Base-by-base conservation (phyloP, 352 stramenopile genomes). In the Phytophthora boehmeriae region DNA sequence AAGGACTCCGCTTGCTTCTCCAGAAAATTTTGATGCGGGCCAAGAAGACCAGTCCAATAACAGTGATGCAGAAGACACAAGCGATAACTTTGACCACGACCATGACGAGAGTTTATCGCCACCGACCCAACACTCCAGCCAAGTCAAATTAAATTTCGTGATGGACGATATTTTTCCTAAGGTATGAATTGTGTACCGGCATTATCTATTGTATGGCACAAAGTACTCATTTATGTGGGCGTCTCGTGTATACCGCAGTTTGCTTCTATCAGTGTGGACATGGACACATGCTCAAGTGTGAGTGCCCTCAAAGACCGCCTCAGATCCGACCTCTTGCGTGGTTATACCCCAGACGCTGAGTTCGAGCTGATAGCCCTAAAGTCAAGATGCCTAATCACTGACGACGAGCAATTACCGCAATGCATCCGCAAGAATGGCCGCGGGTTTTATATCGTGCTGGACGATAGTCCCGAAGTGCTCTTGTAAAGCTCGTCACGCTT, bases 101-200 rank as follows among this genome's bases (percentile, higher is more conserved):
- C 1, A 16, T 22, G 23, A 36, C 36, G 25, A 34, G 32, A 42
- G 20, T 10, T 3, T 30, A 30, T 38, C 30, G 17, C 1, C 41
- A 23, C 1, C 54, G 2, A 19, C 14, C 8, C 25, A 54, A 10
- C 8, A 16, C n/a, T 35, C 48, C 14, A 22, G 41, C 14, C 14
- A 19, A 27, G 43, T 75, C 16, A 61, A 46, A 17, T 39, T 84
- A 4, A 66, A 68, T 34, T 60, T 81, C 17, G 60, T 22, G 5
- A 70, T 66, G 8, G 54, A 84, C 20, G 51, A 68, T 2, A 59
- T 41, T 9, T 78, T 68, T 45, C 68, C 71, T n/a, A 36, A 66
- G 62, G 75, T 84, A 58, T 20, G 30, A 5, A 44, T 27, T 27
- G 25, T 32, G 44, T 47, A 10, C 16, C 14, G 27, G 25, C 3